Evolutionary conservation across 176 grass and related monocot species (phyloP).

Genomic region (Oropetium thomaeum): DNA sequence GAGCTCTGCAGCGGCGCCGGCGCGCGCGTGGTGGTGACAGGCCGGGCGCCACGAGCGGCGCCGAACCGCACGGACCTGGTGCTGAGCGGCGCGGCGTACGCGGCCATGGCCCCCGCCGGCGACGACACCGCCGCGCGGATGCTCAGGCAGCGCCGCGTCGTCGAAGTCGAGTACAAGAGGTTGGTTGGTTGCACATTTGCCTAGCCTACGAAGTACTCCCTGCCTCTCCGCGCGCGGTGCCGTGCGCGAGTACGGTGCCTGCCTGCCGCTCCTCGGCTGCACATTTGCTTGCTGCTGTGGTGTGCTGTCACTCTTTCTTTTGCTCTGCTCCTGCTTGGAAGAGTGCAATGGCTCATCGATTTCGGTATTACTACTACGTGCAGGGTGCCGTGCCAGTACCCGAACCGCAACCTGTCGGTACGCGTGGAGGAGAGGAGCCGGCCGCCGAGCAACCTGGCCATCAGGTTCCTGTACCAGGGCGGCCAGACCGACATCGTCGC

Average conservation of each 20-base stretch:
- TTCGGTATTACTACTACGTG: neutral
- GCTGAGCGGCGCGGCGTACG: constrained; percentile 55
- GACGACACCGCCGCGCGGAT: neutral
- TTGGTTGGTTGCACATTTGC: too few species aligned
- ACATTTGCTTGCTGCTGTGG: too few species aligned
- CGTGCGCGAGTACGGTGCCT: neutral
- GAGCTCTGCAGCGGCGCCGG: constrained; percentile 61
- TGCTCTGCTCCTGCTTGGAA: neutral
- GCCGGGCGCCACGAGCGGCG: constrained; percentile 12
- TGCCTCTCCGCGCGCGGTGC: neutral
- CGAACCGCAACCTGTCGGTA: constrained; percentile 55
- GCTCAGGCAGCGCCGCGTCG: constrained; percentile 35
- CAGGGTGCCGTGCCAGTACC: constrained; percentile 70
- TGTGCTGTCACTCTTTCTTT: too few species aligned
- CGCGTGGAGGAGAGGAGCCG: constrained; percentile 58
- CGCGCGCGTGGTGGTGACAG: constrained; percentile 61
- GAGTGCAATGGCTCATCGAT: neutral
- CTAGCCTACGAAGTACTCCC: too few species aligned
- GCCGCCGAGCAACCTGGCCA: constrained; percentile 20
- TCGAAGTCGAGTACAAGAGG: constrained; percentile 78
- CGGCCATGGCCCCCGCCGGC: constrained; percentile 50
- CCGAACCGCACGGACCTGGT: constrained; percentile 38
- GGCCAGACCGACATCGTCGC: constrained; percentile 79
- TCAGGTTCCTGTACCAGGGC: constrained; percentile 77
- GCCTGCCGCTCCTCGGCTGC: too few species aligned